Evolutionary conservation across 2,329 filamentous ascomycete species (phyloP), one percentile per base, ranked within the genome.

Genomic region (Zasmidium angulare): DNA sequence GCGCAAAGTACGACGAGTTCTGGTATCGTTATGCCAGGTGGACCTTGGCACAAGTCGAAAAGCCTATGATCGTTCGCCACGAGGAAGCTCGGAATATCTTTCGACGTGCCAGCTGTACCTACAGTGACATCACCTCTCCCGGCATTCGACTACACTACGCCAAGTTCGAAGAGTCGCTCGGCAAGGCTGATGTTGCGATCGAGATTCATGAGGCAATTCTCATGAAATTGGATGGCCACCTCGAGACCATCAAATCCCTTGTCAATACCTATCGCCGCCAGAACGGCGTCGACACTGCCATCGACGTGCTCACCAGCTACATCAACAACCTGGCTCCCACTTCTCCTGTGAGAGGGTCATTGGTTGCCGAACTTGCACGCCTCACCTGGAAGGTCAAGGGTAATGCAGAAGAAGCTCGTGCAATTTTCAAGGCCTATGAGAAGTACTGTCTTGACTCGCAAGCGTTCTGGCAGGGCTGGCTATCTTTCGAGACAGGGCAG

Each of bases 1-100:
- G 91, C 70, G 93, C 95, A 17, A 89, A 96, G 66, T 97, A 99
- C 72, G 93, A 98, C 52, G 93, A 98, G 72, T 96, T 98, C 75
- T 99, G 95, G 95, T 86, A 96, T 69, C 89, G 95, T n/a, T 99
- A 96, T 75, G 91, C 89, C 17, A 84, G 93, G 46, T 99, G 95
- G 95, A 96, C 97, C 90, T 82, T 84, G 60, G 86, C 86, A 0
- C 90, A 96, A 71, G 78, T 85, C 1, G 86, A 82, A 66, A 96
- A 96, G 74, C 87, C 92, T 49, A 91, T 97, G 72, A 93, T 97
- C 71, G 88, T 93, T 4, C 89, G 93, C 57, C 91, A 91, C 19
- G 65, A 67, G 43, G 93, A 98, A 73, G 88, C 93, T 4, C 89
- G 95, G 58, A 93, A 91, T 74, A 95, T 98, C 64, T 98, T 96